Percentiles rank a stretch among this genome's conserved stretches.
These are phyloP conservation scores for Iris macrosiphon DNA, from an alignment of 106 monocot genomes.

Conservation along the genomic window DNA sequence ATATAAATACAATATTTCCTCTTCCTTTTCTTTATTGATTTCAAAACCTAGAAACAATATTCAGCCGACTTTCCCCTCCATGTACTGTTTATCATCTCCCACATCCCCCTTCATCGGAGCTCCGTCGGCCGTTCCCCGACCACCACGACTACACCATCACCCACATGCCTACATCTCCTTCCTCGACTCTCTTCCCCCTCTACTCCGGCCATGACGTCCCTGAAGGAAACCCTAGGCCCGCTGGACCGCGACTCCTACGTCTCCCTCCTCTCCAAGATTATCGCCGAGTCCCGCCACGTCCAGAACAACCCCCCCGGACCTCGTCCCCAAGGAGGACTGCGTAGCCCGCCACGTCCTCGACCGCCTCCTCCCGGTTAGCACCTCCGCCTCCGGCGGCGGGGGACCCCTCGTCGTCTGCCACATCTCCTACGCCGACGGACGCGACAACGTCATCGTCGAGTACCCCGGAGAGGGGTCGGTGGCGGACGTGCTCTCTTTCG, in stretches of 20 bases:
- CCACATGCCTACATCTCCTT: too few relatives aligned
- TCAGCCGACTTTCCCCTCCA: too few relatives aligned
- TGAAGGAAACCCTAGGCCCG: conserved; percentile 44
- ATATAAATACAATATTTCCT: too few relatives aligned
- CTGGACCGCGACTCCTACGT: conserved; percentile 58
- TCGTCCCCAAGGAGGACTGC: conserved; percentile 66
- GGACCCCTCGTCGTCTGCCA: conserved; percentile 63
- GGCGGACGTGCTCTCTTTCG: conserved; percentile 43
- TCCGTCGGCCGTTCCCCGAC: too few relatives aligned
- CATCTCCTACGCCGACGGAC: conserved; percentile 46
- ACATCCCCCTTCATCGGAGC: too few relatives aligned
- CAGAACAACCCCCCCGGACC: conserved; percentile 89
- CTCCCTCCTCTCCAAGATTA: conserved; percentile 57
- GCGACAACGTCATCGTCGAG: conserved; percentile 74
- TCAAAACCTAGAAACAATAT: too few relatives aligned
- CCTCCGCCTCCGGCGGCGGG: conserved; percentile 58
- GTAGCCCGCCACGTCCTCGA: conserved; percentile 80
- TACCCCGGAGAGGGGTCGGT: conserved; percentile 68
- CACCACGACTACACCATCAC: too few relatives aligned
- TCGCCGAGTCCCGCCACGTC: conserved; percentile 60
- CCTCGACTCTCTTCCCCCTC: background rate
- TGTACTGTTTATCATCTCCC: too few relatives aligned
- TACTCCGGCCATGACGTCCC: conserved; percentile 15
- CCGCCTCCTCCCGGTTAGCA: conserved; percentile 45
- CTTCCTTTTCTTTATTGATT: too few relatives aligned